A percentile compares a stretch with the other conserved stretches of the same genome.
phyloP scores from a whole-genome alignment of 129 eudicot genomes.

The Solidago caesia region DNA sequence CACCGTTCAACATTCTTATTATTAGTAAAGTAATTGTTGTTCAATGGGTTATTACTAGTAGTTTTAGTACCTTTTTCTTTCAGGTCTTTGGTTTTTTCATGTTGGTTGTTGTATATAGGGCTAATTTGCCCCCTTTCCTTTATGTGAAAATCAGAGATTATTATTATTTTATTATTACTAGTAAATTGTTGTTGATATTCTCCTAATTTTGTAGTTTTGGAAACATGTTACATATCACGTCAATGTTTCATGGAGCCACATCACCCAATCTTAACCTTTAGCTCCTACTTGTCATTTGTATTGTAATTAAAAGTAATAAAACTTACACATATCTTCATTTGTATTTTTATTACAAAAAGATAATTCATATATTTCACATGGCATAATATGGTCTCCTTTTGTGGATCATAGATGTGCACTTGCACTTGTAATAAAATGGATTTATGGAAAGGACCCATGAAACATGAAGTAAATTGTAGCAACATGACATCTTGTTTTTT shows the following conservation, averaged over 20 bases:
- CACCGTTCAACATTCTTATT: constrained; percentile 11
- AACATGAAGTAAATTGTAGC: constrained; percentile 25
- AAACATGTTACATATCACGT: not conserved
- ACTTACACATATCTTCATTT: no score
- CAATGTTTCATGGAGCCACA: no score
- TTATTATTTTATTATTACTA: not conserved
- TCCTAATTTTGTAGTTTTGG: not conserved
- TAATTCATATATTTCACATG: not conserved
- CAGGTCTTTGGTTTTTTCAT: constrained; percentile 6
- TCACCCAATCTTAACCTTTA: no score
- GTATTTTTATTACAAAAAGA: not conserved
- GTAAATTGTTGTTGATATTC: not conserved
- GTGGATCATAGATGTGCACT: not conserved
- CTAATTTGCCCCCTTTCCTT: constrained; percentile 24
- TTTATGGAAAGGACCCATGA: constrained; percentile 7
- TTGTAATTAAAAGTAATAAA: no score
- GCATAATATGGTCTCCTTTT: constrained; percentile 2
- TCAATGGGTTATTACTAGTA: not conserved
- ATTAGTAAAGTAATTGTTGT: constrained; percentile 21
- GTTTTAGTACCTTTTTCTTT: not conserved
- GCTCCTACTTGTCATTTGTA: no score
- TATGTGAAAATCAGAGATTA: constrained; percentile 17
- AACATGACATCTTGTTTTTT: constrained; percentile 10
- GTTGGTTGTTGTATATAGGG: constrained; percentile 17
- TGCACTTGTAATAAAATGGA: not conserved